phyloP scores from a whole-genome alignment of 768 basidiomycete species.

The Rhodosporidiobolus sp. region DNA sequence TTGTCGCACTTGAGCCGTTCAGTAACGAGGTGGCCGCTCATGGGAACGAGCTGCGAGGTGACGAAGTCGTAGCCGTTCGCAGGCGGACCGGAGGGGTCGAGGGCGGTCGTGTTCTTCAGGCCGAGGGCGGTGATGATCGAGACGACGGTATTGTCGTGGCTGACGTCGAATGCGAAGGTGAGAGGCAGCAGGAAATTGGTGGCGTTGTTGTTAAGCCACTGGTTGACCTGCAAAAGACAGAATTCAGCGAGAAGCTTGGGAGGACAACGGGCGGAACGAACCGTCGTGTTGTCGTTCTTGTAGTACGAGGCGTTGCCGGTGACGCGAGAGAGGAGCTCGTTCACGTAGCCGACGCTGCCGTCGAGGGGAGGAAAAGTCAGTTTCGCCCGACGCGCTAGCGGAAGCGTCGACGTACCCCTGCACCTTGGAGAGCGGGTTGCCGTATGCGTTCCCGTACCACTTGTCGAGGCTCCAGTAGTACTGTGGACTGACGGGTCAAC shows the following conservation, averaged over 20 bases:
- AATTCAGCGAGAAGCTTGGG: background rate
- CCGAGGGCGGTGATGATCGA: constrained; percentile 67
- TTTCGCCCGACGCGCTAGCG: constrained; percentile 36
- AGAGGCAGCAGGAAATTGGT: constrained; percentile 64
- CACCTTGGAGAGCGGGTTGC: constrained; percentile 1
- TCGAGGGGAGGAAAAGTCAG: constrained; percentile 47
- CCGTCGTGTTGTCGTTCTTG: constrained; percentile 12
- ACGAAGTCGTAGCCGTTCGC: constrained; percentile 54
- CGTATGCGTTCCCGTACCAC: constrained; percentile 58
- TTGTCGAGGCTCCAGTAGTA: constrained; percentile 65
- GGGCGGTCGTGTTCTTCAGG: constrained; percentile 54
- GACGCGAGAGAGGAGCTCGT: constrained; percentile 81
- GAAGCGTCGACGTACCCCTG: constrained; percentile 23
- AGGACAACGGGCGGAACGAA: background rate
- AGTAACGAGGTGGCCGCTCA: constrained; percentile 68
- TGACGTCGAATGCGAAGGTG: constrained; percentile 69
- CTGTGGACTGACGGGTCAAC: constrained; percentile 19
- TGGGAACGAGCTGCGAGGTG: constrained; percentile 65
- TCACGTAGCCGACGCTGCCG: constrained; percentile 74
- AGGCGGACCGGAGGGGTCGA: background rate
- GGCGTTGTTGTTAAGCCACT: constrained; percentile 62
- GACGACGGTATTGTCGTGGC: constrained; percentile 80
- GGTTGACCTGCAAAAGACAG: constrained; percentile 9
- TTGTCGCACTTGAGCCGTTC: constrained; percentile 62
- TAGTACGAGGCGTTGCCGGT: constrained; percentile 49